Evolutionary conservation across 805 yeast genomes (phyloP), one percentile per base, ranked within the genome.

Genomic region (Cyberlindnera bimundalis): DNA sequence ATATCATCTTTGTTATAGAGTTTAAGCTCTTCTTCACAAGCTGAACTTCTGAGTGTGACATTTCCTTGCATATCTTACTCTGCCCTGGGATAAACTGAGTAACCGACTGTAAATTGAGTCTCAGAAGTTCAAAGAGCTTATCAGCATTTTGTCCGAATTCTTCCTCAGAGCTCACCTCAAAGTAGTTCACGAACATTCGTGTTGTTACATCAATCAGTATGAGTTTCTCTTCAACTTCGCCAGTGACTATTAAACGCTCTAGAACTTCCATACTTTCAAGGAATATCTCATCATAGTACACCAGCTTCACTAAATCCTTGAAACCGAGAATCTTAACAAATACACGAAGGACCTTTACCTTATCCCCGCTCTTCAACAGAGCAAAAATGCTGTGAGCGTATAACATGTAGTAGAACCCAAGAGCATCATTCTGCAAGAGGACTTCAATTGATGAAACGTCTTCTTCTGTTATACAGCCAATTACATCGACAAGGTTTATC

Each of bases 331-430:
- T 66, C 40, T 77, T 71, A 25, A 64, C 65, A 44, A 90, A 59
- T 0, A 84, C 79, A 3, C 66, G 65, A 11, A 74, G 53, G 3
- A 80, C 74, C 23, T 61, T 55, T 23, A 55, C 42, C 17, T 64
- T 59, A 11, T 54, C 36, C 1, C 48, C 45, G 31, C 51, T 52
- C 36, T 72, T 74, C 35, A 83, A 73, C 46, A 89, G 67, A 1
- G 83, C 76, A 51, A 86, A 95, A 35, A 89, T 71, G 58, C 96
- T 87, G 50, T 86, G 84, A 10, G 96, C 85, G 63, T 84, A 85
- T 29, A 90, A 60, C 23, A 89, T 81, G 56, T 87, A 84, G 61
- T 84, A 81, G 50, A 89, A 84, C 46, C 77, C 78, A 5, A 73
- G 68, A 2, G 76, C 65, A 46, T 81, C 89, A 10, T 73, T 78